Evolutionary conservation across 345 rosid genomes (phyloP), one percentile per base, ranked within the genome.

Genomic region (Salix exigua): DNA sequence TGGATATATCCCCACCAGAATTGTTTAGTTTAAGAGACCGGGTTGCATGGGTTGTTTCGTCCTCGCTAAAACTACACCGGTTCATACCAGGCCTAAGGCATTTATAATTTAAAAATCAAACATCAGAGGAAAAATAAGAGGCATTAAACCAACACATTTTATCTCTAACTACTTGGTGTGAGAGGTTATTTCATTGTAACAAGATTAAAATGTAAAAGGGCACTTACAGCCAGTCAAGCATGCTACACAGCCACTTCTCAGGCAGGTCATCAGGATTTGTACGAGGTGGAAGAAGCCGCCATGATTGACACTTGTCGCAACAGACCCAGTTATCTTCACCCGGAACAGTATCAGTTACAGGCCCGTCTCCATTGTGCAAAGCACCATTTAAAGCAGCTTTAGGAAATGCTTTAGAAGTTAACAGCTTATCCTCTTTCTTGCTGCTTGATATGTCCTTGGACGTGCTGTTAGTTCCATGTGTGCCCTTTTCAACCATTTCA

Each of bases 201-300:
- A 51, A 33, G 9, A 48, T 7, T 21, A 14, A 50, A 68, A 68
- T 23, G 10, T 42, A 72, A 51, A 66, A 12, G 23, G 48, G 78
- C 75, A 94, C 99, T 96, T 89, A 96, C 99, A 96, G 92, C 98
- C 99, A 96, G 68, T 88, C 66, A 79, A 92, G 97, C 98, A 94
- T 96, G 87, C 90, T 82, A 83, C 99, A 96, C 74, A 89, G 72
- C 99, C 98, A 96, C 85, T 91, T 94, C 82, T 92, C 93, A 33
- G 99, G 96, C 82, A 96, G 88, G 77, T 85, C 85, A 28, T 88
- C 64, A 23, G 91, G 92, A 80, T 84, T 76, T 78, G 76, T 88
- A 51, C 92, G 92, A 83, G 79, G 76, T 75, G 97, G 99, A 77
- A 96, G 91, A 82, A 94, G 98, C 77, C 99, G 90, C 98, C 97